These are phyloP conservation scores for Pirum gemmata DNA, from an alignment of 78 protist genomes.

Conservation along the genomic window DNA sequence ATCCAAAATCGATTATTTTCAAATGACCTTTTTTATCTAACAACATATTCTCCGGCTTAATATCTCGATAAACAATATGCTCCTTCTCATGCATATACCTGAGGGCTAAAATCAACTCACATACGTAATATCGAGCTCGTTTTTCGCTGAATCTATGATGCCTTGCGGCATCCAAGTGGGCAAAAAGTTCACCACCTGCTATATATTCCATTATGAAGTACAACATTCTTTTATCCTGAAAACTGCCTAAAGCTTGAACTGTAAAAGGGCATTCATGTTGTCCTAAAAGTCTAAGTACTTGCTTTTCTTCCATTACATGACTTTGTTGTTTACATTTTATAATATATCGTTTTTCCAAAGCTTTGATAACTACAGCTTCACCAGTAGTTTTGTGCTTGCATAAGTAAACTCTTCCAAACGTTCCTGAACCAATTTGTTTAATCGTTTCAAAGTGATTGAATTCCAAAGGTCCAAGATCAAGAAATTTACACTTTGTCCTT, in stretches of 20 bases:
- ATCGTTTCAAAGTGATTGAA: conserved; percentile 6
- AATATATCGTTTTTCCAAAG: conserved; percentile 27
- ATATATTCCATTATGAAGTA: conserved; percentile 56
- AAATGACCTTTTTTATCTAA: conserved; percentile 8
- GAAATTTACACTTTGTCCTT: background rate
- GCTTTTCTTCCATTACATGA: conserved; percentile 47
- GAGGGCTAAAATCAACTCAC: conserved; percentile 58
- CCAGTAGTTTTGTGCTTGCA: conserved; percentile 12
- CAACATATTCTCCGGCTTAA: conserved; percentile 60
- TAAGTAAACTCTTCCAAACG: conserved; percentile 32
- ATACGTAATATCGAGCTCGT: conserved; percentile 25
- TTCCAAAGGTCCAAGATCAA: background rate
- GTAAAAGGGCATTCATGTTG: conserved; percentile 31
- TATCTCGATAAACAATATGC: conserved; percentile 71
- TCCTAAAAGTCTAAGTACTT: background rate
- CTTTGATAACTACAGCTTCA: conserved; percentile 40
- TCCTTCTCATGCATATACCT: conserved; percentile 65
- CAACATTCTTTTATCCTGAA: conserved; percentile 31
- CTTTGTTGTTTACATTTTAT: background rate
- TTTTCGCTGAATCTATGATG: conserved; percentile 57
- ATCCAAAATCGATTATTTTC: conserved; percentile 90
- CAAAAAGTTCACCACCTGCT: conserved; percentile 82
- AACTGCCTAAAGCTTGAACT: conserved; percentile 39
- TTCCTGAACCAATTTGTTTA: conserved; percentile 39
- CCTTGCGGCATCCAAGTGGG: conserved; percentile 48